These are phyloP conservation scores for Lathyrus oleraceus DNA, from an alignment of 306 rosid genomes.

Conservation along the genomic window DNA sequence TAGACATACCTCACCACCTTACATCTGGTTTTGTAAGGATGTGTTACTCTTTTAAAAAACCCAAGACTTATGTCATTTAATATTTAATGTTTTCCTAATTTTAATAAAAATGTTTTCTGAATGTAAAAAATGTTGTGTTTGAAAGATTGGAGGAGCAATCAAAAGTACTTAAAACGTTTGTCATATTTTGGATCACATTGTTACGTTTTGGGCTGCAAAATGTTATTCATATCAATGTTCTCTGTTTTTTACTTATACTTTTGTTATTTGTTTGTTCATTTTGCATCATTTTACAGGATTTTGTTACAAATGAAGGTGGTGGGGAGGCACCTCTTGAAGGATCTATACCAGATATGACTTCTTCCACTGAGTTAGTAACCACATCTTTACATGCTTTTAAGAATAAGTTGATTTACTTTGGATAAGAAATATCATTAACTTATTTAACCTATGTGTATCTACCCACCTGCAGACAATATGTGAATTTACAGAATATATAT, in stretches of 20 bases:
- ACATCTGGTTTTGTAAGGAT: neutral
- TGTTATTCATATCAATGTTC: conserved; percentile 21
- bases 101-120: neutral
- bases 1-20: neutral
- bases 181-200: neutral
- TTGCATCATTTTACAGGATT: conserved; percentile 61
- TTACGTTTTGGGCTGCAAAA: conserved; percentile 21
- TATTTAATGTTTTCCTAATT: neutral
- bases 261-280: conserved; percentile 24
- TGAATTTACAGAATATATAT: conserved; percentile 84
- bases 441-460: conserved; percentile 35
- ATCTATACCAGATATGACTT: conserved; percentile 99
- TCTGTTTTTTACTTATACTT: conserved; percentile 15
- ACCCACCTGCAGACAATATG: conserved; percentile 68
- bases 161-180: neutral
- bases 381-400: conserved; percentile 25
- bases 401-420: conserved; percentile 22
- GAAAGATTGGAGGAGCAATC: conserved; percentile 9
- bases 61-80: neutral
- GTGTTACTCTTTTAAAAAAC: neutral
- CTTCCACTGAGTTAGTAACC: conserved; percentile 85
- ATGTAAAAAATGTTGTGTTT: neutral
- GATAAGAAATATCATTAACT: conserved; percentile 1
- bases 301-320: conserved; percentile 81
- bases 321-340: conserved; percentile 96